Evolutionary conservation across 2,329 filamentous ascomycete genomes (phyloP), one percentile per base, ranked within the genome.

Genomic region (Penicillium sp.): DNA sequence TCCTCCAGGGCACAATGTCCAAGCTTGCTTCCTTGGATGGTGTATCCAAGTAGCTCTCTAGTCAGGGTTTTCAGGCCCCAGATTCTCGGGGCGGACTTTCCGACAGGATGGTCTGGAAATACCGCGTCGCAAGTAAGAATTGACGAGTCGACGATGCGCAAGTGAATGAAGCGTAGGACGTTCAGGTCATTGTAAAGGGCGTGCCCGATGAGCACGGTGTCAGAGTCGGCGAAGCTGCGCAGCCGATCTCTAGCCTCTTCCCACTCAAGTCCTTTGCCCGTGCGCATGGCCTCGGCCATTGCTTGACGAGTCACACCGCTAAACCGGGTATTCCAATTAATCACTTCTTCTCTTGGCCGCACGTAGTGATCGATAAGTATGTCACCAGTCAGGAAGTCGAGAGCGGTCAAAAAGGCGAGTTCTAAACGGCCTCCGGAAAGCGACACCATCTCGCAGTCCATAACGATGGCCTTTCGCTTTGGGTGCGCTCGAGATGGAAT

Each of bases 1-100:
- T 83, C 79, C 62, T 83, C 79, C 5, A 84, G 60, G 47, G 76
- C 76, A 64, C 80, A 75, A 49, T 83, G 81, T 1, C 80, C 78
- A 2, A 62, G 64, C 10, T 58, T 63, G 3, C 67, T 61, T 22
- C 52, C 61, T 26, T 73, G 77, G 16, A 82, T 76, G 1, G 59
- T 56, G 11, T 75, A 60, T 2, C 65, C 62, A 3, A 80, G 60
- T 7, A 80, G 63, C 4, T 72, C 70, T 16, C 62, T 58, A 24
- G 70, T 66, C 16, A 80, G 65, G 0, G 35, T 62, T 54, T 76
- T 75, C 45, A 82, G 66, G 3, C 67, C 63, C 73, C 73, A 80
- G 7, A 47, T 45, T 6, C 55, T 64, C 6, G 44, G 54, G 9
- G 58, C 43, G 7, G 26, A 13, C 7, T 43, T 21, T 3, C 16